Evolutionary conservation across 2,329 filamentous ascomycete species (phyloP).

Genomic region (Coniochaeta sp.): DNA sequence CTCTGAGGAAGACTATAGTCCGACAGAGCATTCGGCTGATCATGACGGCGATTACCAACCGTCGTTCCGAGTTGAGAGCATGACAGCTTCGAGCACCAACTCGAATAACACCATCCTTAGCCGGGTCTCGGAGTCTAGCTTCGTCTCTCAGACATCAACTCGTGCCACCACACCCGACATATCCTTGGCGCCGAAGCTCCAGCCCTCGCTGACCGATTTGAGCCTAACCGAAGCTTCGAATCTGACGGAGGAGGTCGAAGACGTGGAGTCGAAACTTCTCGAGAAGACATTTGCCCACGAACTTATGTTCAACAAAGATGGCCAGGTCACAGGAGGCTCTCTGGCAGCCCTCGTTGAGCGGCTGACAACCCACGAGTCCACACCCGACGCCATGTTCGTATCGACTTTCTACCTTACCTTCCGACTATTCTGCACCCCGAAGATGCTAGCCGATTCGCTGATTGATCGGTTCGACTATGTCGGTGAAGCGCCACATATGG

Average conservation of each 20-base stretch:
- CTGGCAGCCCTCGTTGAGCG: conserved; percentile 88
- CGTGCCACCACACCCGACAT: conserved; percentile 80
- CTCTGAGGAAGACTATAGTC: conserved; percentile 39
- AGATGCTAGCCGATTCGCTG: conserved; percentile 72
- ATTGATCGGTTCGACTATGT: conserved; percentile 91
- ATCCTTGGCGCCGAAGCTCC: conserved; percentile 43
- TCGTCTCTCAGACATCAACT: conserved; percentile 76
- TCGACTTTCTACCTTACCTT: conserved; percentile 96
- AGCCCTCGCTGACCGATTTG: conserved; percentile 61
- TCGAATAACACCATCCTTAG: conserved; percentile 74
- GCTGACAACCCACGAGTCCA: conserved; percentile 85
- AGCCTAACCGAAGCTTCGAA: conserved; percentile 60
- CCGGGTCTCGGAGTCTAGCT: conserved; percentile 74
- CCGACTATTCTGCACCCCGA: conserved; percentile 79
- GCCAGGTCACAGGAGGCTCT: conserved; percentile 87
- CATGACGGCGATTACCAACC: conserved; percentile 44
- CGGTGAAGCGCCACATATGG: conserved; percentile 66
- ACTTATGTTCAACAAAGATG: conserved; percentile 87
- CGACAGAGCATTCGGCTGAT: conserved; percentile 33
- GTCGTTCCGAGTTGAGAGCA: conserved; percentile 57
- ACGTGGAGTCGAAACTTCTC: conserved; percentile 77
- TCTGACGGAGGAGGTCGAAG: conserved; percentile 67
- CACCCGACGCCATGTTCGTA: conserved; percentile 85
- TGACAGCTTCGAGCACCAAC: conserved; percentile 68
- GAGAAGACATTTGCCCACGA: conserved; percentile 90